Evolutionary conservation across 2,329 filamentous ascomycete genomes (phyloP), one percentile per base, ranked within the genome.

Genomic region (Leptographium procerum): DNA sequence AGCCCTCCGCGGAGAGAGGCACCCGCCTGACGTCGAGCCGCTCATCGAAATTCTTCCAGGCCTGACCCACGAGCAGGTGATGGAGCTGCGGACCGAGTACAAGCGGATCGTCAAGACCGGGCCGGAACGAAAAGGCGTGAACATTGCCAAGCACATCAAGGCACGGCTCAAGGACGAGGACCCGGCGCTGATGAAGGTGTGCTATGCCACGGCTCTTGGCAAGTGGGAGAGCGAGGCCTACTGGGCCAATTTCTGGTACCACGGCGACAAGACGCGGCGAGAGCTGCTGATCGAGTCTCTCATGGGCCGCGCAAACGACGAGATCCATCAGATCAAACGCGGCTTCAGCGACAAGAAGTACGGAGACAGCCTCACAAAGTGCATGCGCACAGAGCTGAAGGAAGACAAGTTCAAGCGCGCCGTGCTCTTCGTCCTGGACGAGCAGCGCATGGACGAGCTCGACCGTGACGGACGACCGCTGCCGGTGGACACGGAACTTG

Each of bases 211-310:
- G 2, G 91, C 92, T 0, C 81, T 97, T 0, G 94, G 94, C 11
- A 81, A 82, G 56, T 97, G 91, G 86, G 94, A 96, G 73, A 87
- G 85, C 65, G 94, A 99, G 71, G 89, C 90, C 0, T 96, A 96
- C 77, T 99, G 94, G 91, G 91, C 92, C 60, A 97, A 96, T 70
- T 96, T 90, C 72, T 97, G 91, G 86, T 97, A 96, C 73, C 92
- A 96, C 69, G 86, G 86, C 43, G 88, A 92, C 70, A 88, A 86
- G 66, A 89, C 86, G 9, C 82, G 90, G 3, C 84, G 91, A 7
- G 92, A 97, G 71, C 78, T 99, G 40, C 81, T 99, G 57, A 96
- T 97, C 66, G 94, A 99, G 72, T 84, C 86, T 7, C 80, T 99
- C 24, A 95, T 96, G 84, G 94, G 94, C 0, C 84, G 91, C 7